phyloP scores from a whole-genome alignment of 371 early-diverging fungal species.

The Mortierella sp. region DNA sequence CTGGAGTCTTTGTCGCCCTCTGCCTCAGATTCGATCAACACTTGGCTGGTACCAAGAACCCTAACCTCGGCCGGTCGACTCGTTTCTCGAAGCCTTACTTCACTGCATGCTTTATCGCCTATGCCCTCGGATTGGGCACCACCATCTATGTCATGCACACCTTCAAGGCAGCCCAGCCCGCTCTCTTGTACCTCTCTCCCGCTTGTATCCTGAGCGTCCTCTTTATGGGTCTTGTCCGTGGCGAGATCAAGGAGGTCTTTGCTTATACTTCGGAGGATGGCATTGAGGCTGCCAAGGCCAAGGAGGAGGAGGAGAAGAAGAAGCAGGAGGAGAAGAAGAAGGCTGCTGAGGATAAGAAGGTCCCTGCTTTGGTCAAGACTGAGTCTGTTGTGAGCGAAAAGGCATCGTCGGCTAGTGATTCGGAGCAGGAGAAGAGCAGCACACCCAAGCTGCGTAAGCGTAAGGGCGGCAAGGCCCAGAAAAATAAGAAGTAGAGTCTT shows the following conservation, averaged over 20 bases:
- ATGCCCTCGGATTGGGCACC: constrained; percentile 87
- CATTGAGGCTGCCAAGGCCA: constrained; percentile 64
- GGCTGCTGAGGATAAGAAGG: constrained; percentile 32
- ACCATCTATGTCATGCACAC: constrained; percentile 96
- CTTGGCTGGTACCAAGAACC: constrained; percentile 59
- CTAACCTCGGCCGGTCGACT: constrained; percentile 63
- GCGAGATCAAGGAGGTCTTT: constrained; percentile 88
- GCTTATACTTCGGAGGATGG: constrained; percentile 80
- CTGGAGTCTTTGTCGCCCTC: constrained; percentile 95
- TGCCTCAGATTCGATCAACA: constrained; percentile 91
- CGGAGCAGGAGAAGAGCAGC: constrained; percentile 35
- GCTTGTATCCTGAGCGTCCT: constrained; percentile 93
- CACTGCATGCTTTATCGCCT: constrained; percentile 82
- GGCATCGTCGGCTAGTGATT: constrained; percentile 33
- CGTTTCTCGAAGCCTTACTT: constrained; percentile 92
- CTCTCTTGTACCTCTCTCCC: constrained; percentile 95
- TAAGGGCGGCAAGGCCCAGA: constrained; percentile 53
- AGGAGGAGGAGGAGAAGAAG: constrained; percentile 65
- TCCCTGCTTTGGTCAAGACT: constrained; percentile 20
- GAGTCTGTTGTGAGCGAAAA: constrained; percentile 18
- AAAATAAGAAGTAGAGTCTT: constrained; percentile 33
- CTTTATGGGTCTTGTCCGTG: constrained; percentile 83
- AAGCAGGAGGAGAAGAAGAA: constrained; percentile 50
- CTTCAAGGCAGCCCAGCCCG: constrained; percentile 98
- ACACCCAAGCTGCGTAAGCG: constrained; percentile 49